Conservation (phyloP, 306 rosid genomes). For the Boehmeria nivea region DNA sequence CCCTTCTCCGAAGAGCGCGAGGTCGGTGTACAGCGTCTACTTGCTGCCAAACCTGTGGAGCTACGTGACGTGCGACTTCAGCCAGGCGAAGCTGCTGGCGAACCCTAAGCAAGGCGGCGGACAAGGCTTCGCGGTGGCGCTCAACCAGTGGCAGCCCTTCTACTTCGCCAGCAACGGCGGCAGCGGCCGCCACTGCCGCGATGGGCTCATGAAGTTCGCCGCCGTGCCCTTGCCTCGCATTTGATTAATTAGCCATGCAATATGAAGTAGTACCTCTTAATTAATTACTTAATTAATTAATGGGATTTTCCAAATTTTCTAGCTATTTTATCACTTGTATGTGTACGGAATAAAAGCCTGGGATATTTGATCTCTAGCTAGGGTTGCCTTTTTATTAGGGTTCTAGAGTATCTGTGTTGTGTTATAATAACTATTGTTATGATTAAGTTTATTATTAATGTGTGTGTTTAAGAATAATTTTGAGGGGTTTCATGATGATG, state of each 20-base stretch:
- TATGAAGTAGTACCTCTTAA: too few species aligned
- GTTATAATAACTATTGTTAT: too few species aligned
- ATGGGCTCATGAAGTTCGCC: slow-evolving; percentile 47
- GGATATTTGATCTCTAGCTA: too few species aligned
- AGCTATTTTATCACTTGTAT: too few species aligned
- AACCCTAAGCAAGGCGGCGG: slow-evolving; percentile 32
- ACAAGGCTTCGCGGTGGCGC: slow-evolving; percentile 25
- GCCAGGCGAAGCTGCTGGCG: slow-evolving; percentile 36
- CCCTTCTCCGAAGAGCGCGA: slow-evolving; percentile 1
- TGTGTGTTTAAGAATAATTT: too few species aligned
- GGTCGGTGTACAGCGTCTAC: slow-evolving; percentile 28
- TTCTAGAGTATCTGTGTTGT: too few species aligned
- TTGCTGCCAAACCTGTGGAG: slow-evolving; percentile 40
- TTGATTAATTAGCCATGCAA: background rate
- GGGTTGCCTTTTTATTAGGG: too few species aligned
- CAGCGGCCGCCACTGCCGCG: slow-evolving; percentile 38
- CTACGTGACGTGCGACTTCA: slow-evolving; percentile 48
- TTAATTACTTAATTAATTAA: too few species aligned
- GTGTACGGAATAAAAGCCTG: too few species aligned
- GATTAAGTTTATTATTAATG: too few species aligned
- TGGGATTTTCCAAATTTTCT: too few species aligned
- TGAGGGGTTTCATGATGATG: too few species aligned
- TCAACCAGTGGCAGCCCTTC: slow-evolving; percentile 35
- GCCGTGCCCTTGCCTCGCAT: slow-evolving; percentile 30
- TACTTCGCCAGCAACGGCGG: slow-evolving; percentile 50